Percentiles rank a stretch among this genome's conserved stretches.
phyloP scores from a whole-genome alignment of 2,329 filamentous ascomycete species.

The Paecilomyces variotii region DNA sequence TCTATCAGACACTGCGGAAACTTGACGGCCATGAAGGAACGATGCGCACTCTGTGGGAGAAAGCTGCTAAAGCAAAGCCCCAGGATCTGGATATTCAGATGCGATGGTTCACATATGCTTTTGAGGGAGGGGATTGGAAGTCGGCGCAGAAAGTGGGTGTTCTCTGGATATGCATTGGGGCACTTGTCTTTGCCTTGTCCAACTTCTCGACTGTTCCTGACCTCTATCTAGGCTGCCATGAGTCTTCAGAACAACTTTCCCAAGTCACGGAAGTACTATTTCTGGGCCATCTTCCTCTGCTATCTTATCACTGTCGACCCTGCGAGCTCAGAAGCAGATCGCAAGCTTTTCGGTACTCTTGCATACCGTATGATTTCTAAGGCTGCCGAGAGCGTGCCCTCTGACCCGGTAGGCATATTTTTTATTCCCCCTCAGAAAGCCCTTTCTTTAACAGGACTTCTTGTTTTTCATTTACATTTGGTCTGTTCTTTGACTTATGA shows the following conservation, averaged over 20 bases:
- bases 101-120: slow-evolving; percentile 38
- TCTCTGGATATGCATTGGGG: background rate
- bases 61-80: slow-evolving; percentile 37
- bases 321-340: slow-evolving; percentile 32
- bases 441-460: background rate
- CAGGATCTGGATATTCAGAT: slow-evolving; percentile 37
- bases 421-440: no score
- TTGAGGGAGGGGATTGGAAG: slow-evolving; percentile 36
- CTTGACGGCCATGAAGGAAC: slow-evolving; percentile 27
- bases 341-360: slow-evolving; percentile 41
- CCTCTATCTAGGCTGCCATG: slow-evolving; percentile 38
- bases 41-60: slow-evolving; percentile 36
- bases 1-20: slow-evolving; percentile 32
- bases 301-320: slow-evolving; percentile 32
- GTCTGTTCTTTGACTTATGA: slow-evolving; percentile 8
- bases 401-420: slow-evolving; percentile 30
- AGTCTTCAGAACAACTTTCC: slow-evolving; percentile 43
- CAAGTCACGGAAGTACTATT: slow-evolving; percentile 39
- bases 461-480: slow-evolving; percentile 2
- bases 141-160: slow-evolving; percentile 41
- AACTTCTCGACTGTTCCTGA: slow-evolving; percentile 6
- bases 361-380: slow-evolving; percentile 44
- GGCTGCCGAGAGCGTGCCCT: slow-evolving; percentile 36
- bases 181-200: background rate
- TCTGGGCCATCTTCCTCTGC: slow-evolving; percentile 42